Evolutionary conservation across 192 early-diverging fungal species (phyloP).

Genomic region (Umbelopsis ramanniana): DNA sequence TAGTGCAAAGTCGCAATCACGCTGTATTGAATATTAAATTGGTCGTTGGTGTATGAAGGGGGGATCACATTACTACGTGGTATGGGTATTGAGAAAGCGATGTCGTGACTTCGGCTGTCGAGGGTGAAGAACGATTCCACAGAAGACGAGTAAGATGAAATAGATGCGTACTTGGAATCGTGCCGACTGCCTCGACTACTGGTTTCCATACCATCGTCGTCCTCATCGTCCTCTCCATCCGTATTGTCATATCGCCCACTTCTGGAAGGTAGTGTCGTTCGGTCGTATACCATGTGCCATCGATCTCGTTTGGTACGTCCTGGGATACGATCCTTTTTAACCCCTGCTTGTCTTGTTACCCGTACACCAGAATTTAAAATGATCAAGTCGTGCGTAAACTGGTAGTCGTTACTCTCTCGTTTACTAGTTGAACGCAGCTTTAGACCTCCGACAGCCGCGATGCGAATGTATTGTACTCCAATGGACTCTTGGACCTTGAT

Average conservation of each 20-base stretch:
- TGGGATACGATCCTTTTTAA: neutral
- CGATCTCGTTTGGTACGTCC: conserved; percentile 3
- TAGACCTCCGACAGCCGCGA: conserved; percentile 10
- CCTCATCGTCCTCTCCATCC: neutral
- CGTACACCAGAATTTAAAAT: conserved; percentile 5
- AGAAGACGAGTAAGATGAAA: conserved; percentile 5
- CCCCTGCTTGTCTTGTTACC: neutral
- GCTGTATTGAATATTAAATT: conserved; percentile 1
- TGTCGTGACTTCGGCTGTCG: neutral
- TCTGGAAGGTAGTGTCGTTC: neutral
- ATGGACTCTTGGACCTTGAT: conserved; percentile 2
- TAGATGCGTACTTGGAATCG: conserved; percentile 15
- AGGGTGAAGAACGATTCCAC: conserved; percentile 4
- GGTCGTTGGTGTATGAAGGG: neutral
- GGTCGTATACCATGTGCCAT: conserved; percentile 9
- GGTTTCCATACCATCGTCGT: neutral
- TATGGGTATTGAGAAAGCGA: neutral
- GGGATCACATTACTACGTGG: conserved; percentile 18
- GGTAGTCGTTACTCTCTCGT: neutral
- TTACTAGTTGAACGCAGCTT: neutral
- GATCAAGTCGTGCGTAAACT: neutral
- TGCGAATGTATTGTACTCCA: conserved; percentile 17
- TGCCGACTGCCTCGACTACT: neutral
- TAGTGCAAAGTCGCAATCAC: neutral
- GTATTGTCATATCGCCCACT: conserved; percentile 11